Evolutionary conservation across 2,329 filamentous ascomycete species (phyloP), one percentile per base, ranked within the genome.

Genomic region (Colletotrichum nymphaeae): DNA sequence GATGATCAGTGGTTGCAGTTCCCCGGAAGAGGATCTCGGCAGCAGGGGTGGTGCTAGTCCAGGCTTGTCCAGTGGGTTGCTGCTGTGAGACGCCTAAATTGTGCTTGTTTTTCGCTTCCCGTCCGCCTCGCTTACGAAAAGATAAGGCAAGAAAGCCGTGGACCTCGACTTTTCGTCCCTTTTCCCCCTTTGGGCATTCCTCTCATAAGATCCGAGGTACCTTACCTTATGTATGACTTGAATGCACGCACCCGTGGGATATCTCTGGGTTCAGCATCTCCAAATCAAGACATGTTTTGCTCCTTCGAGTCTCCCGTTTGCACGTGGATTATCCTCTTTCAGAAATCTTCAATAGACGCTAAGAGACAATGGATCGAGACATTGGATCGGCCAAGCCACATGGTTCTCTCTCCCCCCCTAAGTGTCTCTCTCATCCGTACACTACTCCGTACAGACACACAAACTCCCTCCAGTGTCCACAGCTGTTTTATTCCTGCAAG

Each of bases 91-190:
- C 59, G 58, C n/a, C 55, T 42, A 52, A 63, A 46, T 24, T 30
- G 63, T 59, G 65, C 65, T 69, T 69, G 58, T 69, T 72, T 72
- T 68, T 28, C 28, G 46, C 30, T 69, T 26, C 26, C 42, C 42
- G 42, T 12, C 26, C 28, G 24, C n/a, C 30, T 35, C 64, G 56
- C 32, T 35, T 58, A 24, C 19, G 26, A 35, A 8, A 5, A 56
- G 52, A 37, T 58, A 30, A 24, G 12, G 22, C 12, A 9, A 28
- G 46, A 64, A 24, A 12, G 14, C 35, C 3, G 46, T n/a, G 46
- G 58, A 63, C 49, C 66, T 63, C 32, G 53, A 42, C n/a, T 59
- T 67, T 57, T 35, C 49, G 35, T 53, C 26, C 35, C 4, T 46
- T n/a, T 46, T 19, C 14, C 46, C 46, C 6, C 3, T 8, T 19